Percentiles rank a stretch among this genome's conserved stretches.
These are phyloP conservation scores for Yamadazyma triangularis DNA, from an alignment of 1,139 yeast species.

Conservation along the genomic window DNA sequence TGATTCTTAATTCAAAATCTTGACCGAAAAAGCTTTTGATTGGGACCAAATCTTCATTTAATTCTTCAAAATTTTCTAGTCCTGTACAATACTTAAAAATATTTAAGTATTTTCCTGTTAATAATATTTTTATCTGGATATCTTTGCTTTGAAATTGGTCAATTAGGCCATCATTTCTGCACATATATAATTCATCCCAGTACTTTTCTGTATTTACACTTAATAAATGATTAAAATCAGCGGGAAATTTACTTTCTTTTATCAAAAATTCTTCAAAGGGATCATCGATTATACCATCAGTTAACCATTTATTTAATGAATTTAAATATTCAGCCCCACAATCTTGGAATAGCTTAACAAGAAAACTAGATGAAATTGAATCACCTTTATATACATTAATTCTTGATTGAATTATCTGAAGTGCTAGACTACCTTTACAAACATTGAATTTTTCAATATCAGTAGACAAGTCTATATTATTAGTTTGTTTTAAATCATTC, in stretches of 20 bases:
- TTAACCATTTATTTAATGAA: slow-evolving; percentile 77
- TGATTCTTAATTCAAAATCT: slow-evolving; percentile 54
- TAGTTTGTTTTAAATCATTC: slow-evolving; percentile 38
- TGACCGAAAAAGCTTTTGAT: slow-evolving; percentile 50
- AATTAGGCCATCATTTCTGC: slow-evolving; percentile 73
- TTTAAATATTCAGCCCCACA: slow-evolving; percentile 62
- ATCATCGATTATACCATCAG: slow-evolving; percentile 70
- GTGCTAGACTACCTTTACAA: slow-evolving; percentile 67
- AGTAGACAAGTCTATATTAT: slow-evolving; percentile 42
- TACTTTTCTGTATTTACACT: slow-evolving; percentile 62
- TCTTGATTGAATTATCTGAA: slow-evolving; percentile 58
- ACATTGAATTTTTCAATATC: slow-evolving; percentile 51
- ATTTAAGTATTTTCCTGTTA: slow-evolving; percentile 83
- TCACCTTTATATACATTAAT: slow-evolving; percentile 66
- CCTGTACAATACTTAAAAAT: slow-evolving; percentile 61
- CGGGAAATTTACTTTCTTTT: slow-evolving; percentile 36
- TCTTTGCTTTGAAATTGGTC: slow-evolving; percentile 55
- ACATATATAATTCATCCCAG: slow-evolving; percentile 82
- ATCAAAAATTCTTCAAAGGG: slow-evolving; percentile 82
- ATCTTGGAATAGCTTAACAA: slow-evolving; percentile 48
- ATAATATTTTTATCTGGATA: slow-evolving; percentile 59
- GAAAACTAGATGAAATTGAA: slow-evolving; percentile 46
- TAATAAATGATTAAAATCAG: slow-evolving; percentile 29
- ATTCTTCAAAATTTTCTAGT: slow-evolving; percentile 25
- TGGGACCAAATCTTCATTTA: slow-evolving; percentile 24